These are phyloP conservation scores for Trichosanthes cucumerina DNA, from an alignment of 306 rosid species.

Conservation along the genomic window DNA sequence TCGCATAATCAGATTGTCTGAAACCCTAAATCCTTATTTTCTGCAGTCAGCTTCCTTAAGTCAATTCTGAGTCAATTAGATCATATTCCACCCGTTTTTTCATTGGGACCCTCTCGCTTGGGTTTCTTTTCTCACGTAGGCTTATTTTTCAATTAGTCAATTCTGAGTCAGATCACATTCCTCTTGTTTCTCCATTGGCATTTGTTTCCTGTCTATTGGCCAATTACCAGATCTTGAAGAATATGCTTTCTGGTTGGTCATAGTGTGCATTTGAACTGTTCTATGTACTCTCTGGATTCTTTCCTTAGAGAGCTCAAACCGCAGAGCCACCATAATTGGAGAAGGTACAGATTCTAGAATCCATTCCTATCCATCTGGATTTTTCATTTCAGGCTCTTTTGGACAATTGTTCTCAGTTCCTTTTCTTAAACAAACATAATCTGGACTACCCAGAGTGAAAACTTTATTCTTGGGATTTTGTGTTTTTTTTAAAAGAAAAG, in stretches of 20 bases:
- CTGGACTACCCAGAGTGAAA: neutral
- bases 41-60: neutral
- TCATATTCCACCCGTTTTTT: neutral
- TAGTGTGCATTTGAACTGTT: neutral
- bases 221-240: neutral
- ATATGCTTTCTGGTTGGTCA: neutral
- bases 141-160: neutral
- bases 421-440: neutral
- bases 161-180: neutral
- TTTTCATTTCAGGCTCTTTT: neutral
- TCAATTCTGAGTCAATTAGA: neutral
- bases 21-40: conserved; percentile 3
- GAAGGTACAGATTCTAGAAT: neutral
- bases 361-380: neutral
- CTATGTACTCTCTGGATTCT: neutral
- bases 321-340: neutral
- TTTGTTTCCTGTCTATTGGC: neutral
- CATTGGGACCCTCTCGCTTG: neutral
- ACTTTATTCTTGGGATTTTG: neutral
- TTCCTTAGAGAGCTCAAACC: neutral
- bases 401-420: neutral
- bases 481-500: neutral
- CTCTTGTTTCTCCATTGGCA: neutral
- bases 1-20: neutral
- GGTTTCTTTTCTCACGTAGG: neutral